Percentiles rank a stretch among this genome's conserved stretches.
phyloP scores from a whole-genome alignment of 1,284 basidiomycete genomes.

The Heliocybe sulcata region DNA sequence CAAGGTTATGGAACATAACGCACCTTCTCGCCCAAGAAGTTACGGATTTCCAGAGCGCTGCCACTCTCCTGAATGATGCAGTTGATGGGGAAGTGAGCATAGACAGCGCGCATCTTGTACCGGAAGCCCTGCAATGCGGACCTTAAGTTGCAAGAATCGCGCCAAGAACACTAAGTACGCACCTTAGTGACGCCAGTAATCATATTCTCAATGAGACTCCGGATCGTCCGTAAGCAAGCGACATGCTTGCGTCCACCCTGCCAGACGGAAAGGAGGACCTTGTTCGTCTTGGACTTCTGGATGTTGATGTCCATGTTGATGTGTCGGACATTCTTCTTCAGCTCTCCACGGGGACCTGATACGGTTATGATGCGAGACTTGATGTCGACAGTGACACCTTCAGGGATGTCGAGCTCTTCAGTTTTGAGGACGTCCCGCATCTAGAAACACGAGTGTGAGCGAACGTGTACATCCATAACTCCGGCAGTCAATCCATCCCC shows the following conservation, averaged over 20 bases:
- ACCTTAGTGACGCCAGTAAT: conserved; percentile 95
- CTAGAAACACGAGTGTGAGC: conserved; percentile 27
- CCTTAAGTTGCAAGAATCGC: background rate
- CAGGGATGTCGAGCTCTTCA: conserved; percentile 90
- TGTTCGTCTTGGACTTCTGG: conserved; percentile 61
- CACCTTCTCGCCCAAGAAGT: conserved; percentile 96
- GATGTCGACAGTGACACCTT: conserved; percentile 77
- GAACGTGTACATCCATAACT: conserved; percentile 9
- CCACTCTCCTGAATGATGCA: conserved; percentile 90
- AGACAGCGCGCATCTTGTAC: conserved; percentile 99
- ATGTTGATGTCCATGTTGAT: conserved; percentile 95
- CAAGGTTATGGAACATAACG: conserved; percentile 8
- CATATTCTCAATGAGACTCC: conserved; percentile 95
- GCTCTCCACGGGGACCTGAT: conserved; percentile 82
- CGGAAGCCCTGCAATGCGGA: conserved; percentile 75
- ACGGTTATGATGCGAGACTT: conserved; percentile 90
- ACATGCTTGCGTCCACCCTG: conserved; percentile 98
- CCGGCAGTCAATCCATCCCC: conserved; percentile 17
- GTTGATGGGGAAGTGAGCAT: conserved; percentile 99
- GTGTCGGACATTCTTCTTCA: conserved; percentile 91
- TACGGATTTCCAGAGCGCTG: conserved; percentile 87
- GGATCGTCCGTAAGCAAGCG: conserved; percentile 95
- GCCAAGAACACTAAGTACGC: conserved; percentile 12
- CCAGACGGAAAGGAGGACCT: conserved; percentile 94
- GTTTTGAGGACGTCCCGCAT: conserved; percentile 92